A percentile compares a stretch with the other conserved stretches of the same genome.
Conservation (phyloP, 179 eudicot genomes). For the Beta lomatogona region DNA sequence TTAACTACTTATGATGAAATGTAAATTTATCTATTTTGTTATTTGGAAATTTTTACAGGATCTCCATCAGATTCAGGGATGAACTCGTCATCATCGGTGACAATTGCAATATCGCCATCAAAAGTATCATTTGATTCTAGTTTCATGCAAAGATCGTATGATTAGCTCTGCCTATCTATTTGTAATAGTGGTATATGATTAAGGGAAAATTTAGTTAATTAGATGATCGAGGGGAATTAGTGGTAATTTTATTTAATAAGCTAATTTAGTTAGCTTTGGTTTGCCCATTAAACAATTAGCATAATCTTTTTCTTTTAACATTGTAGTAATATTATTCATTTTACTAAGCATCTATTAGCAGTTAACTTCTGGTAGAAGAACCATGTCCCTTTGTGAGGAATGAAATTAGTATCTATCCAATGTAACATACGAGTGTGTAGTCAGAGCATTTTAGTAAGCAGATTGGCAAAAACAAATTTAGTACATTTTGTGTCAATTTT, state of each 20-base stretch:
- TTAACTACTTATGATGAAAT: too few species aligned
- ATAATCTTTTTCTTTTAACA: slow-evolving; percentile 10
- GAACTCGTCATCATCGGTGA: slow-evolving; percentile 64
- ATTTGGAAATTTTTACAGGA: slow-evolving; percentile 32
- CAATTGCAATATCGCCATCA: slow-evolving; percentile 72
- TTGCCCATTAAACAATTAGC: slow-evolving; percentile 14
- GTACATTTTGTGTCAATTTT: background rate
- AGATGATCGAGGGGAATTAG: slow-evolving; percentile 2
- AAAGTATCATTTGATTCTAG: slow-evolving; percentile 55
- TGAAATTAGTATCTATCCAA: background rate
- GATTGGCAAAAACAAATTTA: background rate
- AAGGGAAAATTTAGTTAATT: background rate
- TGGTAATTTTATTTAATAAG: slow-evolving; percentile 21
- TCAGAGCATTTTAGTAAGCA: background rate
- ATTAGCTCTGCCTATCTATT: slow-evolving; percentile 14
- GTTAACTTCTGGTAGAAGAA: background rate
- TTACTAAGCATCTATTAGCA: too few species aligned
- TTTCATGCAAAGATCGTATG: slow-evolving; percentile 44
- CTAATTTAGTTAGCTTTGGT: slow-evolving; percentile 17
- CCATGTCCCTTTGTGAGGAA: background rate
- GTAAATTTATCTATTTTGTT: background rate
- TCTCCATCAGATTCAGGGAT: slow-evolving; percentile 77
- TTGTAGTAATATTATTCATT: background rate
- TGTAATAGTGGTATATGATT: background rate
- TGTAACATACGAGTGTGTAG: background rate